Evolutionary conservation across 1,139 yeast species (phyloP), one percentile per base, ranked within the genome.

Genomic region (Trichomonascaceae sp.): DNA sequence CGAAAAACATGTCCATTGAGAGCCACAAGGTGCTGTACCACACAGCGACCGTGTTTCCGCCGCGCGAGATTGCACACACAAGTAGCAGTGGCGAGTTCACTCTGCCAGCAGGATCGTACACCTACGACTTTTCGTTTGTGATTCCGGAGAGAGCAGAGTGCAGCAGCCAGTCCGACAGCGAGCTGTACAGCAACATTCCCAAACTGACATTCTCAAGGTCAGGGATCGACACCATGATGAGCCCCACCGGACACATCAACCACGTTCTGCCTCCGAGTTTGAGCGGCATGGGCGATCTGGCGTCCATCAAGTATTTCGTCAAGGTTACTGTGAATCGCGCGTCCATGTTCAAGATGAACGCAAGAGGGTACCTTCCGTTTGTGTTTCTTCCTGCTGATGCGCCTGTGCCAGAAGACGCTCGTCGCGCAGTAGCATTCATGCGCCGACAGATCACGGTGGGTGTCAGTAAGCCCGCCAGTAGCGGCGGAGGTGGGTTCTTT

Each of bases 321-420:
- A 74, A 74, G 48, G 79, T 65, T 6, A 74, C 80, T 0, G 73
- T 75, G 31, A 70, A 67, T 38, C 53, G 77, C 35, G 59, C 76
- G 1, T 66, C 76, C 3, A 48, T 74, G 30, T 52, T 74, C 35
- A 70, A 69, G 41, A 42, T 64, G 28, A 74, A 72, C 41, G 50
- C 69, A 28, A 55, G 79, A 30, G 54, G 66, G 4, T 52, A 51
- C 30, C 69, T 65, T 35, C 75, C 76, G 2, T 71, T 75, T 43
- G 55, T 60, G 2, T 71, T 74, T 39, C 48, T 69, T 23, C 80
- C 79, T 0, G 56, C 71, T 34, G 79, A 74, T 44, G 54, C 57
- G 27, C 61, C 60, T 3, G 45, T 37, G 44, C 30, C 37, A 38
- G 29, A 42, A 39, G 28, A 44, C 41, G 17, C 56, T 46, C 33